Conservation (phyloP, 306 rosid genomes). For the Senna siamea region DNA sequence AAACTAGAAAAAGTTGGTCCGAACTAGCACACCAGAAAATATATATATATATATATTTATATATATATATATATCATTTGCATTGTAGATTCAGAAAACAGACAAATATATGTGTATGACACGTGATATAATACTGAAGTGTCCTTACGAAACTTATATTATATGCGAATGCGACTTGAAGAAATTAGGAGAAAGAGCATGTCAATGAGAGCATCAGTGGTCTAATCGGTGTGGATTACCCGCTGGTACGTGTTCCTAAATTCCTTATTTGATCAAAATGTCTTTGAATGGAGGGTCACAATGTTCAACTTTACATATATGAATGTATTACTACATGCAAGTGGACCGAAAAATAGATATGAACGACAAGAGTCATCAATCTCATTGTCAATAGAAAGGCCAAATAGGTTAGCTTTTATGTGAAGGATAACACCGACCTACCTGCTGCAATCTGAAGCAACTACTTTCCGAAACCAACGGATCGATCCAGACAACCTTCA, state of each 20-base stretch:
- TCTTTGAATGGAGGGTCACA: background rate
- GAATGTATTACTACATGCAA: background rate
- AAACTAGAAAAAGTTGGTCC: no score
- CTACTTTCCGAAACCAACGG: background rate
- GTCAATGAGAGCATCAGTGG: no score
- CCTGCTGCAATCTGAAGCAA: constrained; percentile 24
- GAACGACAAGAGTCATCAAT: background rate
- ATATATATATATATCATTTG: no score
- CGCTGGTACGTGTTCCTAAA: background rate
- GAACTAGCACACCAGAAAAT: no score
- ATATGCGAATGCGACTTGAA: background rate
- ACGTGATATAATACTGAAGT: background rate
- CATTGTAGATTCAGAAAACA: background rate
- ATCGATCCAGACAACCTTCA: background rate
- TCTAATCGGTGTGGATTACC: background rate
- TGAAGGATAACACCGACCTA: background rate
- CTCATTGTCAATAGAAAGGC: background rate
- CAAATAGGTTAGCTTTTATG: background rate
- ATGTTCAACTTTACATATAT: background rate
- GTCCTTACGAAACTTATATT: background rate
- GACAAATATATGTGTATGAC: background rate
- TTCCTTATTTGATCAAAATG: background rate
- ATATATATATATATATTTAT: no score
- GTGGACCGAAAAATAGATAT: no score
- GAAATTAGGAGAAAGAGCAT: constrained; percentile 1